These are phyloP conservation scores for Calycina herbarum DNA, from an alignment of 2,329 filamentous ascomycete species.

Conservation along the genomic window DNA sequence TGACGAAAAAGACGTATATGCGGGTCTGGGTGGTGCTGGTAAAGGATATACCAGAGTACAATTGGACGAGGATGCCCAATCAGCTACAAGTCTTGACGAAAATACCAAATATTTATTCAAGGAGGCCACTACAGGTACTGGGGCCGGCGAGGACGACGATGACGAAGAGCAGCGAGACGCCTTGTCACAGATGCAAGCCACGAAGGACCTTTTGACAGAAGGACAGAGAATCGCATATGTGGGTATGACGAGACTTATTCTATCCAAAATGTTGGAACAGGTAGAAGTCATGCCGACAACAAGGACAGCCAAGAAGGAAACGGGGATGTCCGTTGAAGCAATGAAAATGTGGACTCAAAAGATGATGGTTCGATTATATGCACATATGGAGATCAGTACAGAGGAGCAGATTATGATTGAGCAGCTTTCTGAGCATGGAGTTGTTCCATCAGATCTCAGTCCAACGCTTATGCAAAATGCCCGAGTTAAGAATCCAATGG, in stretches of 20 bases:
- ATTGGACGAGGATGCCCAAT: constrained; percentile 91
- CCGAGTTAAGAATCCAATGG: constrained; percentile 89
- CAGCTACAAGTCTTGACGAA: constrained; percentile 93
- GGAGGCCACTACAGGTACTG: constrained; percentile 55
- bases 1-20: constrained; percentile 68
- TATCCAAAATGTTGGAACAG: constrained; percentile 74
- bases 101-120: constrained; percentile 96
- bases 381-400: constrained; percentile 93
- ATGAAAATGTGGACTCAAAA: constrained; percentile 97
- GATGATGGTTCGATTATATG: constrained; percentile 93
- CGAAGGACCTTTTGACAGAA: constrained; percentile 92
- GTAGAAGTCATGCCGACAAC: constrained; percentile 57
- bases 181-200: constrained; percentile 88
- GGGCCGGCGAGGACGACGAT: constrained; percentile 62
- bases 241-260: constrained; percentile 78
- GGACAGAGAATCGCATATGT: constrained; percentile 96
- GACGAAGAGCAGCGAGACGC: constrained; percentile 86
- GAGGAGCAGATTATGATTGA: constrained; percentile 98
- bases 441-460: constrained; percentile 79
- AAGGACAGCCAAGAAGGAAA: constrained; percentile 69
- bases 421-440: constrained; percentile 89
- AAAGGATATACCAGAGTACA: constrained; percentile 96
- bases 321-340: constrained; percentile 69
- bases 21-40: constrained; percentile 80
- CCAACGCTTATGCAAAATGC: constrained; percentile 88